Base-by-base conservation (phyloP, 2,329 filamentous ascomycete genomes). In the Ophiostoma piceae region DNA sequence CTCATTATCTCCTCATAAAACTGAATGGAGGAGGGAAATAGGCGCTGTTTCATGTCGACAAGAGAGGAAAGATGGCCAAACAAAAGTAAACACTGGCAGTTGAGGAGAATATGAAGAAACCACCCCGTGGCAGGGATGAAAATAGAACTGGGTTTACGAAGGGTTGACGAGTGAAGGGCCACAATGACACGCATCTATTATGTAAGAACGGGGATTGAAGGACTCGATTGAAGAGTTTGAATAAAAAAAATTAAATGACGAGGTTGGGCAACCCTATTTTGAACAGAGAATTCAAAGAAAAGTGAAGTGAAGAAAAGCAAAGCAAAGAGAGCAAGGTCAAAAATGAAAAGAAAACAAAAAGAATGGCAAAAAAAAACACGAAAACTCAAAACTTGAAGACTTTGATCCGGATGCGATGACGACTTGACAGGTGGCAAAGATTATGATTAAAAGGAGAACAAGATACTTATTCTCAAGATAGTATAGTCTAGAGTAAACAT, bases 11-110 rank as follows among this genome's bases (percentile, higher is more conserved):
- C 26, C 26, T 29, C 26, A 29, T 29, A 29, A 29, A 29, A 29
- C 26, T 29, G 26, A 29, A 54, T 6, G n/a, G 16, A 26, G 8
- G 8, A 9, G 5, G n/a, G 47, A 22, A 26, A 26, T 29, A 29
- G 35, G 51, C 51, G n/a, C 51, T 12, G 51, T 57, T 57, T 57
- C 51, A 57, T 26, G n/a, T 26, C 9, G 51, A 57, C 51, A 26
- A 57, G 51, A 57, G 51, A 57, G 51, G 51, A 57, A 57, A 57
- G 51, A 57, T 57, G 51, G 9, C 22, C 51, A 57, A 57, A 57
- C 51, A 57, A 29, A 9, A 22, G 26, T 43, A 47, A n/a, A 47
- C 6, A 26, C n/a, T 57, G 47, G 51, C 51, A 57, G 51, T 57
- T 57, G 51, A 22, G n/a, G 39, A 60, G 26, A 32, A 26, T 35